These are phyloP conservation scores for Fusarium sp. DNA, from an alignment of 2,329 filamentous ascomycete genomes.

Conservation along the genomic window DNA sequence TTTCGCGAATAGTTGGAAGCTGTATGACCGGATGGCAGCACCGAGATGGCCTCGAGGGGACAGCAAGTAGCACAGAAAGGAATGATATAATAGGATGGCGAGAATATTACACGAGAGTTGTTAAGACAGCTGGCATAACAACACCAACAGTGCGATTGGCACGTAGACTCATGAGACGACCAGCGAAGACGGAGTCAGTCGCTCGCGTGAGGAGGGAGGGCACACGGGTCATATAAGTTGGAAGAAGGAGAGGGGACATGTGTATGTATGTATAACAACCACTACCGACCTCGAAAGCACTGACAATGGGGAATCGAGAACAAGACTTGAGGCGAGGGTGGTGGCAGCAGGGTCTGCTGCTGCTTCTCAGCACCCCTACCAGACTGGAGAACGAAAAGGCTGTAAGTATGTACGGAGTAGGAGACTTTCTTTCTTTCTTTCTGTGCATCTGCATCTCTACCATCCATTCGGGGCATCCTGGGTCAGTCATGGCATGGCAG, in stretches of 20 bases:
- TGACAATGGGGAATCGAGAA: conserved; percentile 25
- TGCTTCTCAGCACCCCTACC: conserved; percentile 31
- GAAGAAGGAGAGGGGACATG: conserved; percentile 29
- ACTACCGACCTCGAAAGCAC: conserved; percentile 27
- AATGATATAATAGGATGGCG: background rate
- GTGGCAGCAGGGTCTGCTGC: conserved; percentile 26
- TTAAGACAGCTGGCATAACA: conserved; percentile 15
- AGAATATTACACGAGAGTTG: conserved; percentile 22
- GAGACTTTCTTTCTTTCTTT: conserved; percentile 27
- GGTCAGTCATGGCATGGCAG: conserved; percentile 21
- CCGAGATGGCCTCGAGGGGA: conserved; percentile 17
- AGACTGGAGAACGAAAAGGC: conserved; percentile 15
- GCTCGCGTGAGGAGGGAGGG: conserved; percentile 40
- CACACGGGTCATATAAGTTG: conserved; percentile 44
- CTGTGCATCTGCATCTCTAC: conserved; percentile 36
- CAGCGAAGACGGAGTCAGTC: conserved; percentile 13
- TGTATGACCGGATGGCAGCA: conserved; percentile 8
- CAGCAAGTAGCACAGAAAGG: conserved; percentile 9
- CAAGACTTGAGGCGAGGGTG: conserved; percentile 32
- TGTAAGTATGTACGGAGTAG: background rate
- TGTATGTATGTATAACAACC: conserved; percentile 1
- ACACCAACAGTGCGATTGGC: conserved; percentile 11
- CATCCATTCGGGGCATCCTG: conserved; percentile 39
- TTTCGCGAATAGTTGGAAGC: conserved; percentile 1
- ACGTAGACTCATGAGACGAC: conserved; percentile 27